Conservation (phyloP, 75 land plant species). For the Selaginella moellendorffii region DNA sequence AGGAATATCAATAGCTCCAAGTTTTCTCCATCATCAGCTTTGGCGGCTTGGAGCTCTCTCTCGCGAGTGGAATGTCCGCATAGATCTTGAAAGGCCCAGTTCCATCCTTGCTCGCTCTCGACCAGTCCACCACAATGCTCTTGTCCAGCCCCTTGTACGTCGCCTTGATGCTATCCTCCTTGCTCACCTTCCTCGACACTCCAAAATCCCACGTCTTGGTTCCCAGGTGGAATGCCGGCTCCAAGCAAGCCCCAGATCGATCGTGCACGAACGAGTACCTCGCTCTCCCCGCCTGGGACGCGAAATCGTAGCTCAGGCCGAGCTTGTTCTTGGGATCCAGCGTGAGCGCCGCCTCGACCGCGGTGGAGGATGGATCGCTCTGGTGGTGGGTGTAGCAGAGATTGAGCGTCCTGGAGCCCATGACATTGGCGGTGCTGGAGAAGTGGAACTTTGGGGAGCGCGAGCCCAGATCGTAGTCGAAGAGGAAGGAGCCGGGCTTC, state of each 20-base stretch:
- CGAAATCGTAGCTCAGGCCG: constrained; percentile 44
- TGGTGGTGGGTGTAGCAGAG: constrained; percentile 60
- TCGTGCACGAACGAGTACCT: constrained; percentile 59
- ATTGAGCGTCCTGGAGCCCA: constrained; percentile 39
- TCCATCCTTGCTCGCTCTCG: background rate
- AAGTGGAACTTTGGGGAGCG: constrained; percentile 69
- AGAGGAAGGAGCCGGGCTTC: constrained; percentile 74
- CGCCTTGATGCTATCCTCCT: background rate
- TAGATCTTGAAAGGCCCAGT: background rate
- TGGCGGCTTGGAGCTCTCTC: background rate
- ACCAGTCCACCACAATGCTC: background rate
- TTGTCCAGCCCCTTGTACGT: background rate
- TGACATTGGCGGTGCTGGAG: constrained; percentile 53
- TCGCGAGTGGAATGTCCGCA: background rate
- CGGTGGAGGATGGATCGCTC: constrained; percentile 36
- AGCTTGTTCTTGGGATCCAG: constrained; percentile 76
- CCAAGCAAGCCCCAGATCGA: constrained; percentile 31
- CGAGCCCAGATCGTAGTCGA: constrained; percentile 54
- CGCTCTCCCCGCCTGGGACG: constrained; percentile 33
- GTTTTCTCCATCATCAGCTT: background rate
- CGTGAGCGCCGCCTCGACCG: constrained; percentile 49
- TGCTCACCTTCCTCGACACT: background rate
- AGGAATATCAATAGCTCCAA: background rate
- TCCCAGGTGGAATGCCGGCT: constrained; percentile 38
- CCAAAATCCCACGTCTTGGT: background rate